Evolutionary conservation across 108 stramenopile species (phyloP), one percentile per base, ranked within the genome.

Genomic region (Cyclotella choctawhatcheeana): DNA sequence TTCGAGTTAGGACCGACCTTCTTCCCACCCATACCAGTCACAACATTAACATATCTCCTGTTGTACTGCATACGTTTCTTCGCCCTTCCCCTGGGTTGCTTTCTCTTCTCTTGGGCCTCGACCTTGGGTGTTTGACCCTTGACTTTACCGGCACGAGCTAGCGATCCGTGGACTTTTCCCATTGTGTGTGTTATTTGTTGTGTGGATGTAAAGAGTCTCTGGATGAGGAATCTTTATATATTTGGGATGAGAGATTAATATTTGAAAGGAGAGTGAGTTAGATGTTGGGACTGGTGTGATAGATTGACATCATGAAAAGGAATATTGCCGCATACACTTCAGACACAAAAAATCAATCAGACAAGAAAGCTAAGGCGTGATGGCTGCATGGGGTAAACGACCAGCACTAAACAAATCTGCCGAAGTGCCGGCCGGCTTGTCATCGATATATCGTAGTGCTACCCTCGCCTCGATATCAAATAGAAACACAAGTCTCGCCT

Each of bases 1-100:
- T 97, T 97, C 64, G 89, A 93, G 96, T 99, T 99, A 68, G 99
- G 99, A 69, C 99, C 99, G 59, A 99, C 89, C 53, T 68, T 74
- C 97, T 96, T 98, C 64, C 98, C 98, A 70, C 98, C 98, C 87
- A 97, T 94, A 52, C 96, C 97, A 25, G 97, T 97, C 20, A 97
- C 96, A 53, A 98, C 97, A 85, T 99, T 98, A 66, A 98, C 97
- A 85, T 98, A 99, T 71, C 98, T 93, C 76, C 99, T 95, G 84
- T 97, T 97, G 97, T 99, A 99, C 84, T 98, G 98, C 83, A 98
- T 93, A 71, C 99, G 89, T 94, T 99, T 99, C 96, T 99, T 99
- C 63, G 98, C 98, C 54, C 99, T 94, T 60, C 99, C 99, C 53
- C 94, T 88, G 56, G 97, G 97, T 92, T 94, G 87, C 84, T 97